Evolutionary conservation across 108 stramenopile genomes (phyloP).

Genomic region (Nitzschia sp.): DNA sequence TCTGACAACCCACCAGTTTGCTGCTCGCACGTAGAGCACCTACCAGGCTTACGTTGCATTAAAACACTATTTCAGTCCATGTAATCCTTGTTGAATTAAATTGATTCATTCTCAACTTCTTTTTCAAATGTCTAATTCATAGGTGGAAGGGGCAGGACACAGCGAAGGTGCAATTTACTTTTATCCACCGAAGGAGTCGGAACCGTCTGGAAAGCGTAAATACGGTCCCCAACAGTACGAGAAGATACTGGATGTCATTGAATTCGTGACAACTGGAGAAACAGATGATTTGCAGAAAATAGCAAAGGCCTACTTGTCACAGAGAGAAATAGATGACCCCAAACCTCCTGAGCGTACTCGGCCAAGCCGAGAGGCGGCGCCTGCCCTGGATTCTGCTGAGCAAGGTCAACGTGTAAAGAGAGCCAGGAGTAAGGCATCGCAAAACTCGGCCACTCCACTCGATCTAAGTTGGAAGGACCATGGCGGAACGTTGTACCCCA

Average conservation of each 20-base stretch:
- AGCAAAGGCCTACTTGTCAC: constrained; percentile 7
- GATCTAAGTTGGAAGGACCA: constrained; percentile 67
- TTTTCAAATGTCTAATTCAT: not conserved
- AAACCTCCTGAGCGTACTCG: not conserved
- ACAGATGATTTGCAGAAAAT: constrained; percentile 40
- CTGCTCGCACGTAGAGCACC: too few relatives aligned
- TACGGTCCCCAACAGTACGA: constrained; percentile 45
- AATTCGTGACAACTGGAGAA: constrained; percentile 35
- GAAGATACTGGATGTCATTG: constrained; percentile 46
- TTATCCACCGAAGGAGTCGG: constrained; percentile 37
- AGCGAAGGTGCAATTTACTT: constrained; percentile 34
- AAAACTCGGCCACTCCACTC: not conserved
- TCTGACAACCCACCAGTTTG: too few relatives aligned
- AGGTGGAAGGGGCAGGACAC: constrained; percentile 10
- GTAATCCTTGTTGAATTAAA: too few relatives aligned
- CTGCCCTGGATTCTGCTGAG: not conserved
- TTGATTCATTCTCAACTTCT: too few relatives aligned
- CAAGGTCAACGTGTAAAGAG: not conserved
- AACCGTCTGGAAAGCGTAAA: constrained; percentile 11
- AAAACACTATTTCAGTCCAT: too few relatives aligned
- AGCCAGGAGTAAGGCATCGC: not conserved
- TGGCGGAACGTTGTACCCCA: constrained; percentile 53
- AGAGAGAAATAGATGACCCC: not conserved
- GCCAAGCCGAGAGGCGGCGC: not conserved
- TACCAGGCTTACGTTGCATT: too few relatives aligned